A percentile compares a stretch with the other conserved stretches of the same genome.
Evolutionary conservation across 371 early-diverging fungal species (phyloP).

Genomic region (Actinomortierella ambigua): DNA sequence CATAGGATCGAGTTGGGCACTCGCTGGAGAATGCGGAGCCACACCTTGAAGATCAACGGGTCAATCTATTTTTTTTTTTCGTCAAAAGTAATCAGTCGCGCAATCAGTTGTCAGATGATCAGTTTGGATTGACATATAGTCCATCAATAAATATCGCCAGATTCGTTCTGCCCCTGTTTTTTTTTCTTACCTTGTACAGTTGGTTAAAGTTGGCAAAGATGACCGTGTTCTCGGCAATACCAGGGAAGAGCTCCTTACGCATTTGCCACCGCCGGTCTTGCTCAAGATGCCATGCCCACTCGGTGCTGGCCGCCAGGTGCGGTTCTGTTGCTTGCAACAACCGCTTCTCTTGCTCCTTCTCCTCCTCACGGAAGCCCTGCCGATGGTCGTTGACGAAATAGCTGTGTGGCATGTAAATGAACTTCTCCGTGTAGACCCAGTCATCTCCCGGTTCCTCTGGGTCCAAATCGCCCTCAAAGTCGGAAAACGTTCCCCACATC

Average conservation of each 20-base stretch:
- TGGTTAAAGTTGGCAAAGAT: conserved; percentile 97
- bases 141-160: neutral
- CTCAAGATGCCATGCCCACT: conserved; percentile 74
- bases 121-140: neutral
- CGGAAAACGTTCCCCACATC: conserved; percentile 31
- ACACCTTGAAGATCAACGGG: conserved; percentile 62
- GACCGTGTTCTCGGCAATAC: conserved; percentile 77
- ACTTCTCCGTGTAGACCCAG: conserved; percentile 87
- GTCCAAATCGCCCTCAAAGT: conserved; percentile 77
- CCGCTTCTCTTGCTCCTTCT: conserved; percentile 51
- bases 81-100: neutral
- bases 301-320: conserved; percentile 44
- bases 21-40: conserved; percentile 82
- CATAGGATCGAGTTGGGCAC: conserved; percentile 88
- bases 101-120: neutral
- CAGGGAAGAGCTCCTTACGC: conserved; percentile 88
- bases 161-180: neutral
- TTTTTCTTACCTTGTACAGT: conserved; percentile 75
- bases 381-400: conserved; percentile 94
- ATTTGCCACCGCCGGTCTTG: conserved; percentile 84
- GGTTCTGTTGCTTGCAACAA: conserved; percentile 35
- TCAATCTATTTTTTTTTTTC: too few species aligned
- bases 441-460: conserved; percentile 65
- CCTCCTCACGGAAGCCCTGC: conserved; percentile 90
- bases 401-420: conserved; percentile 92